Base-by-base conservation (phyloP, 1,284 basidiomycete species). In the Ceratobasidium sp. region DNA sequence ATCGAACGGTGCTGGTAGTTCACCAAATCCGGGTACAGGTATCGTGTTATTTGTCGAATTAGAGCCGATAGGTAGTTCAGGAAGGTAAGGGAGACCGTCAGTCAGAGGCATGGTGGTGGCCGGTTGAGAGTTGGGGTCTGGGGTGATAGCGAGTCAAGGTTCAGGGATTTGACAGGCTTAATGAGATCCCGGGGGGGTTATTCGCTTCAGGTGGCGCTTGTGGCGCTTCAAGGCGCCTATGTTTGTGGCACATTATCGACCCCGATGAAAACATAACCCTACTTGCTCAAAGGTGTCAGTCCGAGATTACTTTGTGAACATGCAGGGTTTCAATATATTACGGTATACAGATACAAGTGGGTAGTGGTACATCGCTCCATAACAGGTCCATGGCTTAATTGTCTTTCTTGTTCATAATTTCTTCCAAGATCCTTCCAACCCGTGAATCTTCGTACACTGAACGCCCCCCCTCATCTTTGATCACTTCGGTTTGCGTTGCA, bases 381-480 rank as follows among this genome's bases (percentile, higher is more conserved):
- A 36, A 36, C 11, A 36, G 33, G 33, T 36, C 11, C 33, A 11
- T 36, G 33, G 33, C 33, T 50, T 27, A 50, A 21, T 21, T 50
- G 23, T 56, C 54, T 21, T 54, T 66, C 62, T 54, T 66, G 5
- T 25, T 41, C 39, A 56, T 46, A 41, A 66, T 54, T 39, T 66
- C 62, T 30, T 56, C 50, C 9, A 66, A 30, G 8, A 66, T 54
- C 19, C 41, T 66, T 16, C 50, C 50, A 27, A 66, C 62, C 62
- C 62, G 54, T 25, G 62, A 66, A 46, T 66, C 62, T 39, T 66
- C 62, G 33, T 66, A 66, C 23, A 66, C 50, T 19, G 62, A 66
- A 19, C 62, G 33, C 8, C 62, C 62, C 8, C 62, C 62, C 11
- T 66, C 62, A 23, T 66, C 62, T 39, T 52, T 54, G 16, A 66